phyloP scores from a whole-genome alignment of 805 yeast species.

The Wickerhamiella occidentalis region DNA sequence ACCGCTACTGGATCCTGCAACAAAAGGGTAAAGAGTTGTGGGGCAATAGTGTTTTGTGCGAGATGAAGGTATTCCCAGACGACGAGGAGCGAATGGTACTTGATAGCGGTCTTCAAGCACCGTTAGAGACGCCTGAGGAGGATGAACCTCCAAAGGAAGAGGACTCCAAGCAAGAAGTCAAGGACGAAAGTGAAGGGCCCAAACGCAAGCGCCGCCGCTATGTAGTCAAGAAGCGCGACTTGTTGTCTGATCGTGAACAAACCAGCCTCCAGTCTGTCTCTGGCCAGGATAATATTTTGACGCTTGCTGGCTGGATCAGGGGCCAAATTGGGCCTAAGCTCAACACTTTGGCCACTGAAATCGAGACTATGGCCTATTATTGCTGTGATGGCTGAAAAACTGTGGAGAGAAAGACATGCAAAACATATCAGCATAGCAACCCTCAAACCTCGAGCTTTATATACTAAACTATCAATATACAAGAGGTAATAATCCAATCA shows the following conservation, averaged over 20 bases:
- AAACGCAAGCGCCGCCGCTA: constrained; percentile 1
- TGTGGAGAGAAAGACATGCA: too few species aligned
- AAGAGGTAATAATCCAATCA: constrained; percentile 13
- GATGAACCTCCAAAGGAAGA: neutral
- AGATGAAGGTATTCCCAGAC: constrained; percentile 16
- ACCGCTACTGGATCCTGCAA: constrained; percentile 30
- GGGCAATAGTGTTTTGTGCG: constrained; percentile 29
- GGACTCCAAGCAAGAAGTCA: neutral
- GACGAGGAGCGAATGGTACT: constrained; percentile 13
- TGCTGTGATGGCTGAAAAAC: neutral
- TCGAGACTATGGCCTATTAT: constrained; percentile 15
- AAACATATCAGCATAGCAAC: too few species aligned
- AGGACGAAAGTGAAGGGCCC: neutral
- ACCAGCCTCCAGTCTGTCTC: constrained; percentile 18
- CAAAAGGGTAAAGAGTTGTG: constrained; percentile 26
- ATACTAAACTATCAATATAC: too few species aligned
- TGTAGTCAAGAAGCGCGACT: neutral
- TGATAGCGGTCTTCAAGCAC: neutral
- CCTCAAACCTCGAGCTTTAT: too few species aligned
- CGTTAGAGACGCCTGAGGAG: neutral
- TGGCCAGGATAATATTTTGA: constrained; percentile 20
- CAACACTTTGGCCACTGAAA: constrained; percentile 13
- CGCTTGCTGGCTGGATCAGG: constrained; percentile 24
- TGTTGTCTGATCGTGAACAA: constrained; percentile 11
- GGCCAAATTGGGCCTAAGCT: constrained; percentile 16